Conservation (phyloP, 225 moss, liverwort and hornwort species). For the Takakia lepidozioides region DNA sequence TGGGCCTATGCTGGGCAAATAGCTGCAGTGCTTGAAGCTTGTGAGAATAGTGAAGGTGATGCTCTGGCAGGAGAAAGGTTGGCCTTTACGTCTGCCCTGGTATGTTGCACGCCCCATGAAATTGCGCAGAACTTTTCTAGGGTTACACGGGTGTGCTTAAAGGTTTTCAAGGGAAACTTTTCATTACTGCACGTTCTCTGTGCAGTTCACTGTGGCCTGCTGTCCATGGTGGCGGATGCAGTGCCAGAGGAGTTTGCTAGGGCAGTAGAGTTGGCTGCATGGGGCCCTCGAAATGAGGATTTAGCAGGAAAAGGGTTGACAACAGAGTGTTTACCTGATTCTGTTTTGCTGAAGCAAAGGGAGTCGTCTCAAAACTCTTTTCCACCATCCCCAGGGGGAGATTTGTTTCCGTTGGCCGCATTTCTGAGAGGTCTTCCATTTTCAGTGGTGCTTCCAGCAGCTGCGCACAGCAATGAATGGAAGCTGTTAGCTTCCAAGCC, state of each 20-base stretch:
- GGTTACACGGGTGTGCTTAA: slow-evolving; percentile 36
- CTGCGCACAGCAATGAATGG: slow-evolving; percentile 29
- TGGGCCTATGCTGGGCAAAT: slow-evolving; percentile 31
- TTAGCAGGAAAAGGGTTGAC: slow-evolving; percentile 6
- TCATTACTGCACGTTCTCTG: slow-evolving; percentile 54
- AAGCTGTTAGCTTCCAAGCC: slow-evolving; percentile 27
- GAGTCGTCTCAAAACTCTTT: too few species aligned
- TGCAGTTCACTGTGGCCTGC: slow-evolving; percentile 39
- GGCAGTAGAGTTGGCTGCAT: slow-evolving; percentile 15
- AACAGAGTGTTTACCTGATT: not conserved
- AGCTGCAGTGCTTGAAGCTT: slow-evolving; percentile 32
- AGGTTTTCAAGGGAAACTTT: slow-evolving; percentile 31
- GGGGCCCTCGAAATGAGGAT: slow-evolving; percentile 4
- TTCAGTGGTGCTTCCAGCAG: slow-evolving; percentile 55
- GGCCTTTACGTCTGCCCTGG: slow-evolving; percentile 35
- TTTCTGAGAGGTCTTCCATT: slow-evolving; percentile 50
- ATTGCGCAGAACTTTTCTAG: slow-evolving; percentile 42
- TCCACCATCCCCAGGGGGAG: too few species aligned
- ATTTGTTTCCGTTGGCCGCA: not conserved
- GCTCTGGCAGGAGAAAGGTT: slow-evolving; percentile 14
- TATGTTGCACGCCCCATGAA: slow-evolving; percentile 35
- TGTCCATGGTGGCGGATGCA: slow-evolving; percentile 36
- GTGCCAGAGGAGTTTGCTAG: slow-evolving; percentile 9
- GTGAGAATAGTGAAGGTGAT: slow-evolving; percentile 19
- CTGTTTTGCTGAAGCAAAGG: too few species aligned